Evolutionary conservation across 2,329 filamentous ascomycete genomes (phyloP), one percentile per base, ranked within the genome.

Genomic region (Plenodomus tracheiphilus): DNA sequence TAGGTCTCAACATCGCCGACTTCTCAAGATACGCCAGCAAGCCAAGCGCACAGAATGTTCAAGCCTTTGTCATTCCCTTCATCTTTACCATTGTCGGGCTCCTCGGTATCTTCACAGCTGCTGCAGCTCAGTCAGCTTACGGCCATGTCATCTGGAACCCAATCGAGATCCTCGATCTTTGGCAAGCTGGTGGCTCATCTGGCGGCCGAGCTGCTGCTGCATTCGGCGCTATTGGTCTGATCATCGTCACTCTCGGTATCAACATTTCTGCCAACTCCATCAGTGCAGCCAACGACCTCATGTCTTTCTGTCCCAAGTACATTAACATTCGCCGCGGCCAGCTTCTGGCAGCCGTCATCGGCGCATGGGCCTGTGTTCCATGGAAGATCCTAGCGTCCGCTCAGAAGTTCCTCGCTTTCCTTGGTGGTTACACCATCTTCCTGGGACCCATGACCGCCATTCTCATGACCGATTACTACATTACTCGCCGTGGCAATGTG

Each of bases 1-100:
- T 67, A 17, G 61, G 60, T 35, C 47, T 64, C 5, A 73, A 71
- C 52, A 65, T 68, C n/a, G 70, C 66, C 25, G 74, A 76, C 54
- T 76, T 75, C 53, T 71, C 71, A 4, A 65, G 74, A 35, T 77
- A 75, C 43, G 63, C 72, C 7, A 63, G 64, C 35, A 62, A 21
- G 60, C 66, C 39, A 66, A 71, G 70, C 30, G 60, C 54, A 36
- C 61, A 65, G 30, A 64, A 74, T 46, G 62, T 73, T 50, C 71
- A 75, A 50, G 61, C 67, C 2, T 50, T 72, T 17, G 68, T 74
- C 39, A 64, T 67, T 40, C 64, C 64, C 0, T 50, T 54, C 46
- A 63, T 65, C 43, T 67, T 67, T 28, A 63, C 62, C 13, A 46
- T 75, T 11, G 65, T 70, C 8, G 73, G 73, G 1, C 60, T 70